Base-by-base conservation (phyloP, 2,329 filamentous ascomycete genomes). In the Paecilomyces fulvus region DNA sequence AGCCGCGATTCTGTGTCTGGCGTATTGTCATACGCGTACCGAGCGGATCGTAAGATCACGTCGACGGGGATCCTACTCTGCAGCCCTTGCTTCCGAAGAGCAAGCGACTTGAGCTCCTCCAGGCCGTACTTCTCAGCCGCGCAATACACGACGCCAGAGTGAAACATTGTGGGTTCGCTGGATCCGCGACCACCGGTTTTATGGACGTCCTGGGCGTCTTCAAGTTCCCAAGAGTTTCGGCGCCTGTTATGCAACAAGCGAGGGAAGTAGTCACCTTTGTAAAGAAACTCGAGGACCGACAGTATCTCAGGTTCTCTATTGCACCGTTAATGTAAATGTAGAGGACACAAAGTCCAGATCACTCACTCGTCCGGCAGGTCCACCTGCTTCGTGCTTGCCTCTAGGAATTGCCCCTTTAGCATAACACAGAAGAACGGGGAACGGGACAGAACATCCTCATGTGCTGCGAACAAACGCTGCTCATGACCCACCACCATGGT, bases 191-290 rank as follows among this genome's bases (percentile, higher is more conserved):
- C 80, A 75, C 80, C 79, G 68, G 75, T 73, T 73, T 81, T 75
- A 73, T 74, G 72, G 73, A 76, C 70, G 74, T 80, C 75, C 73
- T 77, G 73, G 65, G 76, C 76, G 73, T 89, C 87, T 82, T 96
- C 90, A 77, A 96, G 89, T 73, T 90, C 85, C 89, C 89, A 96
- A 78, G 87, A 88, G 79, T 89, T 87, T 71, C 85, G 87, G 74
- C 86, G 86, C 81, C 89, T 90, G 83, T 89, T 89, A 75, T 90
- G 89, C 65, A 95, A 71, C 77, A 96, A 81, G 74, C 90, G 89
- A 56, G 92, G 92, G 75, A 89, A 94, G 78, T 95, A 96, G 81
- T 95, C 91, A 64, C 89, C 90, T 80, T 95, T 95, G 86, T 96
- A 96, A 64, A 96, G 85, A 74, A 92, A 96, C 79, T 96, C 92